phyloP scores from a whole-genome alignment of 805 yeast genomes.

The Saturnispora dispora region DNA sequence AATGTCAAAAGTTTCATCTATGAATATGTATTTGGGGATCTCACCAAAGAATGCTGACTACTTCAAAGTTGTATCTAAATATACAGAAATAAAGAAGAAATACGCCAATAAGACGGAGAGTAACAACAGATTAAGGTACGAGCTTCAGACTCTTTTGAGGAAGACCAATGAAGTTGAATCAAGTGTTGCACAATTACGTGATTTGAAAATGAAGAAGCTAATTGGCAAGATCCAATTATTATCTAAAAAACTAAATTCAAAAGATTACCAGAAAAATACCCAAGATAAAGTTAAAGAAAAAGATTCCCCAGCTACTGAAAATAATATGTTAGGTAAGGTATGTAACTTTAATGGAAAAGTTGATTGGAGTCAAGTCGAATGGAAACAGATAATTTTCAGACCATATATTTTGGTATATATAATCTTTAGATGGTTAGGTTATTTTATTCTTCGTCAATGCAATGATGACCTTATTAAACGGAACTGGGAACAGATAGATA shows the following conservation, averaged over 20 bases:
- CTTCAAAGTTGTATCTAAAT: slow-evolving; percentile 15
- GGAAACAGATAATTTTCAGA: slow-evolving; percentile 10
- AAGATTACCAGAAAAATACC: neutral
- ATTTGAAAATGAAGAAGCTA: slow-evolving; percentile 28
- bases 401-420: slow-evolving; percentile 20
- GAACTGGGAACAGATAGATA: slow-evolving; percentile 25
- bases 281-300: neutral
- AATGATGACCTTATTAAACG: slow-evolving; percentile 19
- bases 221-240: slow-evolving; percentile 11
- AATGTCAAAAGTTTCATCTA: slow-evolving; percentile 1
- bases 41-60: slow-evolving; percentile 2
- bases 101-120: slow-evolving; percentile 44
- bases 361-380: slow-evolving; percentile 9
- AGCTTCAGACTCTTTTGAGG: slow-evolving; percentile 46
- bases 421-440: slow-evolving; percentile 15
- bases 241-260: neutral
- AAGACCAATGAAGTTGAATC: slow-evolving; percentile 64
- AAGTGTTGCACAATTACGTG: slow-evolving; percentile 30
- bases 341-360: slow-evolving; percentile 7
- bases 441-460: slow-evolving; percentile 12
- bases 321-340: neutral
- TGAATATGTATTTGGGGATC: neutral
- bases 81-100: slow-evolving; percentile 28
- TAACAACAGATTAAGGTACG: slow-evolving; percentile 57
- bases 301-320: neutral